Conservation (phyloP, 306 rosid genomes). For the Albizia julibrissin region DNA sequence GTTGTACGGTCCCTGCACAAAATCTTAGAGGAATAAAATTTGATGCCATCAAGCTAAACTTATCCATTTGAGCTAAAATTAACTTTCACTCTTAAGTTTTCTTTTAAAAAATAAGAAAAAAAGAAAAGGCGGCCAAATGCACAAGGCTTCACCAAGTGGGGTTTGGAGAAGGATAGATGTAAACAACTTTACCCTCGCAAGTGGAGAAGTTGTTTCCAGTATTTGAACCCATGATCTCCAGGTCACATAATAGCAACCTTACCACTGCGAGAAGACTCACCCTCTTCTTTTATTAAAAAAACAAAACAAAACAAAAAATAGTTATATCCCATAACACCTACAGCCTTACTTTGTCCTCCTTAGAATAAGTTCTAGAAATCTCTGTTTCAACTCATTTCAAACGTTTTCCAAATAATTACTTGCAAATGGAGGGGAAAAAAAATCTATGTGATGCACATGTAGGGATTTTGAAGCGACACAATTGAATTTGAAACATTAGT, state of each 20-base stretch:
- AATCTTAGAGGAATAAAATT: conserved; percentile 15
- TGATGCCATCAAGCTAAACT: conserved; percentile 2
- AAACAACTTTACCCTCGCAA: too few species aligned
- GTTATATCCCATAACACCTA: not conserved
- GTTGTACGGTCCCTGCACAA: conserved; percentile 62
- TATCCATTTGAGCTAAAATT: not conserved
- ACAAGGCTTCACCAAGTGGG: too few species aligned
- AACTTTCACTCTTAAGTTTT: not conserved
- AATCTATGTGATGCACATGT: not conserved
- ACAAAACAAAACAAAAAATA: not conserved
- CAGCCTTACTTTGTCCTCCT: not conserved
- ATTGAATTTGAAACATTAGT: not conserved
- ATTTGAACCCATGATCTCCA: too few species aligned
- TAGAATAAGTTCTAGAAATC: not conserved
- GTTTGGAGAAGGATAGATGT: too few species aligned
- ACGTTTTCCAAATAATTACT: not conserved
- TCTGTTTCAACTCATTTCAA: not conserved
- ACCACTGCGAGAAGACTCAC: accelerated
- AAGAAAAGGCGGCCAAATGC: too few species aligned
- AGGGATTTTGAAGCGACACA: not conserved
- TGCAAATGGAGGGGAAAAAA: not conserved
- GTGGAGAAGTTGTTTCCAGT: accelerated
- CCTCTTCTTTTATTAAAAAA: too few species aligned
- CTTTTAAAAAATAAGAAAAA: too few species aligned
- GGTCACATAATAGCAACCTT: too few species aligned